These are phyloP conservation scores for Viola pubescens DNA, from an alignment of 441 rosid genomes.

Conservation along the genomic window DNA sequence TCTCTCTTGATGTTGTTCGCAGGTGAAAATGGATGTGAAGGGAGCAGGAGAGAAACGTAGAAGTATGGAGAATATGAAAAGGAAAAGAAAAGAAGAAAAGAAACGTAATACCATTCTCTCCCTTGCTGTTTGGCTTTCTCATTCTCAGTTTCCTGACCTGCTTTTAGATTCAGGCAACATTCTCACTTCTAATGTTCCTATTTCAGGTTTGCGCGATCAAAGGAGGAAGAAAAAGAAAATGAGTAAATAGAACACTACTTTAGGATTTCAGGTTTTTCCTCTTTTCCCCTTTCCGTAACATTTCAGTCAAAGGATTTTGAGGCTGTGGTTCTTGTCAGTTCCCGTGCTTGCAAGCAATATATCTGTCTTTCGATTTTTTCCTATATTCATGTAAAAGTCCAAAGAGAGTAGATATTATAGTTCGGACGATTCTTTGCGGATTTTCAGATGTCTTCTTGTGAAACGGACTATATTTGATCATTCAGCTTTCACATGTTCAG, in stretches of 20 bases:
- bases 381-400: no score
- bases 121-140: not conserved
- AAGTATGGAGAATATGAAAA: slow-evolving; percentile 36
- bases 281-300: not conserved
- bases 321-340: no score
- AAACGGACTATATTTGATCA: no score
- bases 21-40: slow-evolving; percentile 50
- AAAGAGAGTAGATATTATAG: no score
- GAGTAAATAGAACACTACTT: slow-evolving; percentile 15
- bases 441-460: no score
- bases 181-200: not conserved
- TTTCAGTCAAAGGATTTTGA: no score
- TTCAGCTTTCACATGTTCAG: no score
- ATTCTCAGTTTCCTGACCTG: not conserved
- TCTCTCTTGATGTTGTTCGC: slow-evolving; percentile 5
- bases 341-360: not conserved
- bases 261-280: not conserved
- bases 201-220: slow-evolving; percentile 68
- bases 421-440: no score
- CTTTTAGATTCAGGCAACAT: not conserved
- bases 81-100: slow-evolving; percentile 76
- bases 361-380: not conserved
- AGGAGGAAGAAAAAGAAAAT: slow-evolving; percentile 58
- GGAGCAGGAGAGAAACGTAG: slow-evolving; percentile 51
- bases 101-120: slow-evolving; percentile 33